Evolutionary conservation across 1,139 yeast genomes (phyloP).

Genomic region (Zygosaccharomyces pseudobailii): DNA sequence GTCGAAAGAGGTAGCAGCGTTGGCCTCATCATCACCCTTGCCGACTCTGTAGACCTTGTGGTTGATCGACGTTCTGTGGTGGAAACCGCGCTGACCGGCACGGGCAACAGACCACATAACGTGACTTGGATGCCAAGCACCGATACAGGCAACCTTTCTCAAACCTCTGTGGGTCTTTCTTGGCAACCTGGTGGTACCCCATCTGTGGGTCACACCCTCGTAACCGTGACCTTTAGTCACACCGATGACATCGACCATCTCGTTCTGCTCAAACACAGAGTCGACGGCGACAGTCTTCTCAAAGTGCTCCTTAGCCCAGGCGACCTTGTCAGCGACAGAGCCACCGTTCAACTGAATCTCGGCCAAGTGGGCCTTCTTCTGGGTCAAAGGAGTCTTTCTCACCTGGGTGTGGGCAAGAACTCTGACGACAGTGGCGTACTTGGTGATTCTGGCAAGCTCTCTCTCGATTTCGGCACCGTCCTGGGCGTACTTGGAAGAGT

Average conservation of each 20-base stretch:
- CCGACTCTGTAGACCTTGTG: constrained; percentile 99
- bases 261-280: constrained; percentile 97
- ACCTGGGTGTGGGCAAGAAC: constrained; percentile 99
- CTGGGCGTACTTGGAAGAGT: constrained; percentile 94
- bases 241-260: constrained; percentile 97
- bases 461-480: constrained; percentile 86
- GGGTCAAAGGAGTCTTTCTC: constrained; percentile 98
- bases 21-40: constrained; percentile 88
- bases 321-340: constrained; percentile 93
- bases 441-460: constrained; percentile 97
- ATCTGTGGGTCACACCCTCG: constrained; percentile 99
- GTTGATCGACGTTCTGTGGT: constrained; percentile 99
- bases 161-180: constrained; percentile 99
- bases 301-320: constrained; percentile 98
- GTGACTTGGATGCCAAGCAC: constrained; percentile 99
- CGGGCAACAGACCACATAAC: constrained; percentile 99
- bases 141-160: constrained; percentile 99
- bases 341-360: constrained; percentile 99
- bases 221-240: constrained; percentile 99
- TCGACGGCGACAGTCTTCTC: constrained; percentile 97
- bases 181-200: constrained; percentile 99
- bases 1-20: constrained; percentile 97
- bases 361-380: constrained; percentile 99
- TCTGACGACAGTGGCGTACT: constrained; percentile 98
- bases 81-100: constrained; percentile 99